phyloP scores from a whole-genome alignment of 1,139 yeast species.

The Candida smagusa region DNA sequence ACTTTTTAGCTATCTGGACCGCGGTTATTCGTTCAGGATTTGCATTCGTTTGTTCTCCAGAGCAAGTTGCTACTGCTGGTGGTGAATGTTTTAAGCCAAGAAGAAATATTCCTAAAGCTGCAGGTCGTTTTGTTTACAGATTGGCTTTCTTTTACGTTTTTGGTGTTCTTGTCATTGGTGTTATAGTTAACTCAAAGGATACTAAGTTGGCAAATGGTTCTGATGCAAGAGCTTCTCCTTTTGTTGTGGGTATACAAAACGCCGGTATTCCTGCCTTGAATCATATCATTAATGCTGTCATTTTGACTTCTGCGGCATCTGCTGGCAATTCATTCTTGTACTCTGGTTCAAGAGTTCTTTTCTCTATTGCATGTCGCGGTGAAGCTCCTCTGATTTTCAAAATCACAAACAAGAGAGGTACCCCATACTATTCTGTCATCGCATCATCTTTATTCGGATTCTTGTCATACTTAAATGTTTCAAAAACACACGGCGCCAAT shows the following conservation, averaged over 20 bases:
- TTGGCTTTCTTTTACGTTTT: constrained; percentile 45
- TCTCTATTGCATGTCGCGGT: constrained; percentile 59
- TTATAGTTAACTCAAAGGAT: constrained; percentile 37
- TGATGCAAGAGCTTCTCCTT: constrained; percentile 50
- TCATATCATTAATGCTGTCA: constrained; percentile 66
- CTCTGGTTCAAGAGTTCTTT: constrained; percentile 66
- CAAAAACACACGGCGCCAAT: constrained; percentile 44
- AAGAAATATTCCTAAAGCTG: constrained; percentile 45
- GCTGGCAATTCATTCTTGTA: constrained; percentile 74
- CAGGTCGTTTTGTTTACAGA: constrained; percentile 44
- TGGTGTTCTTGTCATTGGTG: constrained; percentile 46
- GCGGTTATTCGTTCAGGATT: constrained; percentile 42
- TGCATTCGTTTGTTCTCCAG: constrained; percentile 40
- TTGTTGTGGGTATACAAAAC: constrained; percentile 49
- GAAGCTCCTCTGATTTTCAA: constrained; percentile 60
- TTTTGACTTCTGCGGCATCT: constrained; percentile 64
- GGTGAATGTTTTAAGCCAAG: constrained; percentile 48
- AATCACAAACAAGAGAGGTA: constrained; percentile 56
- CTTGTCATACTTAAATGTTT: constrained; percentile 60
- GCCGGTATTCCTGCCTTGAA: constrained; percentile 62
- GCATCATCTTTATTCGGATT: constrained; percentile 46
- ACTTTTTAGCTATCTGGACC: constrained; percentile 38
- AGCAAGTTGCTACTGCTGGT: constrained; percentile 35
- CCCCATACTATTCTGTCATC: constrained; percentile 53
- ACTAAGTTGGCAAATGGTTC: constrained; percentile 30